Percentiles rank a stretch among this genome's conserved stretches.
Evolutionary conservation across 108 stramenopile species (phyloP).

Genomic region (Stephanodiscus minutulus): DNA sequence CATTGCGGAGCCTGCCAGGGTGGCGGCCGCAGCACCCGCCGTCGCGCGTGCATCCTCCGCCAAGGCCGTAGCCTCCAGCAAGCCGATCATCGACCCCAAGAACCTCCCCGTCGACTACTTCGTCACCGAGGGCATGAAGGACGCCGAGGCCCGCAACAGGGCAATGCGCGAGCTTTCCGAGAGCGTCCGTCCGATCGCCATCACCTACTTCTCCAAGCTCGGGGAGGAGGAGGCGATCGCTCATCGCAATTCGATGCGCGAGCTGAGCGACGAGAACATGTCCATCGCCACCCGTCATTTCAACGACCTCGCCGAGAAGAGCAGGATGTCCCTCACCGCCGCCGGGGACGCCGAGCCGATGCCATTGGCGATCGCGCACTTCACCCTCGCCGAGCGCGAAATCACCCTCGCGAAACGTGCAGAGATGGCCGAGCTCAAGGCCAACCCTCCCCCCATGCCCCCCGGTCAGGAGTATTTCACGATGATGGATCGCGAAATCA

Average conservation of each 20-base stretch:
- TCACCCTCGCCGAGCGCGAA: conserved; percentile 1
- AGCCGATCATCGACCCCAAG: too few relatives aligned
- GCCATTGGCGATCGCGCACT: conserved; percentile 6
- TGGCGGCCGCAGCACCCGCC: too few relatives aligned
- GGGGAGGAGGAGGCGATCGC: neutral
- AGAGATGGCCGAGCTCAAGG: neutral
- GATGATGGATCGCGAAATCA: conserved; percentile 1
- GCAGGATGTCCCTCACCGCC: neutral
- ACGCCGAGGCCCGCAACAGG: neutral
- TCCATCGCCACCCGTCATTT: neutral
- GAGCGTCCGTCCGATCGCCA: neutral
- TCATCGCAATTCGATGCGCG: neutral
- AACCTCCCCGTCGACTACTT: conserved; percentile 7
- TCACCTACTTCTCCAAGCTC: conserved; percentile 1
- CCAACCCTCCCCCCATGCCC: conserved; percentile 10
- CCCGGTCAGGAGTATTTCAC: conserved; percentile 12
- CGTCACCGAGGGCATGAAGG: neutral
- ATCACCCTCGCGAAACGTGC: neutral
- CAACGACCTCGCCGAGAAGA: neutral
- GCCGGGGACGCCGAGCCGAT: neutral
- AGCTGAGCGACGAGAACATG: neutral
- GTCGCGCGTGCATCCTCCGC: too few relatives aligned
- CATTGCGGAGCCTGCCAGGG: too few relatives aligned
- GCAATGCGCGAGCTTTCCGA: neutral
- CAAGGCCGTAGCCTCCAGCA: too few relatives aligned